Base-by-base conservation (phyloP, 2,329 filamentous ascomycete species). In the Botrytis aclada region DNA sequence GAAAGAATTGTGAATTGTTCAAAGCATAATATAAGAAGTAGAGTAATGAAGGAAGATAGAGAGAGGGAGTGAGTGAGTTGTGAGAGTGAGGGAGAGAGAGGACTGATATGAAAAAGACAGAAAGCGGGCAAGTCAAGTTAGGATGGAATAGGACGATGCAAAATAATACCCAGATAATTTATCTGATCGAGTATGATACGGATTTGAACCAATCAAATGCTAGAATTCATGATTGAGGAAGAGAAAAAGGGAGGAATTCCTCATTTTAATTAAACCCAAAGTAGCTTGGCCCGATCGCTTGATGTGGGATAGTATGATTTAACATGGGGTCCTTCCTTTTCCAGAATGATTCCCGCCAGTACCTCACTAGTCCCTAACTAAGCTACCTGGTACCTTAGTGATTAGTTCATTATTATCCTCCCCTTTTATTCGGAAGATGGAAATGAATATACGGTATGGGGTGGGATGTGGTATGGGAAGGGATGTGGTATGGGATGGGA, bases 1-100 rank as follows among this genome's bases (percentile, higher is more conserved):
- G 41, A 70, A 45, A 25, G 62, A 72, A 54, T 70, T 51, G 43
- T 34, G 56, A 70, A 67, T 67, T 63, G 34, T 58, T 43, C 37
- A 43, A 5, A 63, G 34, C 51, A 60, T 70, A 70, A 60, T 29
- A 63, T 34, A 71, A 66, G 43, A 63, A 45, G 58, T 5, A 39
- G 34, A 54, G 60, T 32, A 54, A 71, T 41, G 60, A 65, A 34
- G 45, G 20, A 34, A 16, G 45, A 66, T 20, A 29, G 25, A 22
- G 25, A 34, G 29, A 14, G 4, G 25, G 25, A 37, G 34, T 2
- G 10, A 6, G 45, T 16, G 25, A 56, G 20, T 22, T 14, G 22
- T 25, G 25, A 25, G 62, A 32, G 16, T 8, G 63, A 66, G 6
- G 25, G 25, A 22, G 43, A 66, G 34, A 54, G 51, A 29, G n/a